Evolutionary conservation across 2,329 filamentous ascomycete genomes (phyloP).

Genomic region (Trichoderma harzianum): DNA sequence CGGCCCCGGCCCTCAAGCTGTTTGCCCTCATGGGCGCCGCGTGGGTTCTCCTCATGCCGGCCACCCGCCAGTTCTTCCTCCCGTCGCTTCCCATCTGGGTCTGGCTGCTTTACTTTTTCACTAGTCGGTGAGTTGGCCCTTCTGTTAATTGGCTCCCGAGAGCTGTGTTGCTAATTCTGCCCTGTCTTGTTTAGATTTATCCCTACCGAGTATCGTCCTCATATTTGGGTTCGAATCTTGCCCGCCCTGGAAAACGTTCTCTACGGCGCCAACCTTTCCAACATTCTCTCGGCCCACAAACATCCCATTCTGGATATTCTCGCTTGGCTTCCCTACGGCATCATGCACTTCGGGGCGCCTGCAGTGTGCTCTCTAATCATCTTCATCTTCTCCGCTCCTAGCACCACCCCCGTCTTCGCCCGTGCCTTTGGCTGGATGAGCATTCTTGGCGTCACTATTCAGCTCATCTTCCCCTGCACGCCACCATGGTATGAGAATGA

Average conservation of each 20-base stretch:
- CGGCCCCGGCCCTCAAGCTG: slow-evolving; percentile 76
- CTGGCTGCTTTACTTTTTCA: slow-evolving; percentile 89
- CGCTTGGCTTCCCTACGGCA: slow-evolving; percentile 90
- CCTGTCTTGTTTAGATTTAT: slow-evolving; percentile 66
- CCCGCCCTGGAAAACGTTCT: slow-evolving; percentile 94
- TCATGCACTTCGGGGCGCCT: slow-evolving; percentile 85
- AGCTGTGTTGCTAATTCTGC: not conserved
- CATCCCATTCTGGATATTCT: slow-evolving; percentile 79
- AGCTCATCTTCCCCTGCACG: slow-evolving; percentile 88
- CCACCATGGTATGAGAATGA: slow-evolving; percentile 96
- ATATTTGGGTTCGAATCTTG: slow-evolving; percentile 93
- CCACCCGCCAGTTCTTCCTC: slow-evolving; percentile 86
- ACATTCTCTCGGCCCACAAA: slow-evolving; percentile 89
- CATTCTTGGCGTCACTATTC: slow-evolving; percentile 79
- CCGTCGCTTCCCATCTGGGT: slow-evolving; percentile 81
- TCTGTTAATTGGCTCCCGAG: not conserved
- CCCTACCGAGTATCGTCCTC: slow-evolving; percentile 79
- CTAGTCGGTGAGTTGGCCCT: slow-evolving; percentile 70
- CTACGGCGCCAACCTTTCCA: slow-evolving; percentile 92
- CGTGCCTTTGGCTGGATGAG: slow-evolving; percentile 91
- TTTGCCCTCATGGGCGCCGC: slow-evolving; percentile 64
- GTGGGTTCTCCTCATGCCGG: slow-evolving; percentile 71
- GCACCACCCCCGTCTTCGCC: slow-evolving; percentile 79
- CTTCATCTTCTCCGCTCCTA: slow-evolving; percentile 86
- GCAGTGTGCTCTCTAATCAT: slow-evolving; percentile 73